phyloP scores from a whole-genome alignment of 345 rosid genomes.

The Citrus australasica region DNA sequence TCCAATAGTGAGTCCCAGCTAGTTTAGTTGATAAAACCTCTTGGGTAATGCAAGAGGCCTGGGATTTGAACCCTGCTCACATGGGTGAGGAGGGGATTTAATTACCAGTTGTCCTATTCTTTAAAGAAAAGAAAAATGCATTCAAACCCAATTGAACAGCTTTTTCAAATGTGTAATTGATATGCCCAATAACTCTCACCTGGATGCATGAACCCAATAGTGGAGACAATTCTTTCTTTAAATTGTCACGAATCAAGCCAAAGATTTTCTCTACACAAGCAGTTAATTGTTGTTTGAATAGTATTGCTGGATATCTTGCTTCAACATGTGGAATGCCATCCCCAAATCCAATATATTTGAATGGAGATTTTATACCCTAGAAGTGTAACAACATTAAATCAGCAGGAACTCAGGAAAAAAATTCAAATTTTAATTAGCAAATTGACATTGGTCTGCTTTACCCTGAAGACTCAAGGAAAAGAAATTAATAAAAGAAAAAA shows the following conservation, averaged over 20 bases:
- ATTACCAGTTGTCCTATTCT: too few species aligned
- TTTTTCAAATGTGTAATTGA: conserved; percentile 3
- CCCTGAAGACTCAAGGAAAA: background rate
- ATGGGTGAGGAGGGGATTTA: too few species aligned
- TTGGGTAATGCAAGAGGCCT: too few species aligned
- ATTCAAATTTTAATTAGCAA: background rate
- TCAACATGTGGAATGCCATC: conserved; percentile 78
- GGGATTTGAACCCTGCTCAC: too few species aligned
- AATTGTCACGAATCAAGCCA: conserved; percentile 92
- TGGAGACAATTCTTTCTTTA: conserved; percentile 90
- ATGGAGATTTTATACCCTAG: conserved; percentile 84
- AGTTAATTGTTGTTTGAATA: conserved; percentile 92
- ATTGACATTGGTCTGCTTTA: background rate
- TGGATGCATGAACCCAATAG: conserved; percentile 83
- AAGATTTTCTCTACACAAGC: conserved; percentile 98
- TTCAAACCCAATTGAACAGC: background rate
- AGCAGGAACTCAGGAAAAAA: conserved; percentile 8
- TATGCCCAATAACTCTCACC: conserved; percentile 39
- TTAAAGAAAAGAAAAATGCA: background rate
- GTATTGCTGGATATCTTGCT: conserved; percentile 93
- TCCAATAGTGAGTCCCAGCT: too few species aligned
- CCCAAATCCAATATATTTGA: conserved; percentile 65
- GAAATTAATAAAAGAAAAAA: background rate
- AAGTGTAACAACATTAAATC: conserved; percentile 18
- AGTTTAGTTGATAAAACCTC: too few species aligned